Conservation (phyloP, 176 grass and related monocot genomes). For the Aegilops umbellulata region DNA sequence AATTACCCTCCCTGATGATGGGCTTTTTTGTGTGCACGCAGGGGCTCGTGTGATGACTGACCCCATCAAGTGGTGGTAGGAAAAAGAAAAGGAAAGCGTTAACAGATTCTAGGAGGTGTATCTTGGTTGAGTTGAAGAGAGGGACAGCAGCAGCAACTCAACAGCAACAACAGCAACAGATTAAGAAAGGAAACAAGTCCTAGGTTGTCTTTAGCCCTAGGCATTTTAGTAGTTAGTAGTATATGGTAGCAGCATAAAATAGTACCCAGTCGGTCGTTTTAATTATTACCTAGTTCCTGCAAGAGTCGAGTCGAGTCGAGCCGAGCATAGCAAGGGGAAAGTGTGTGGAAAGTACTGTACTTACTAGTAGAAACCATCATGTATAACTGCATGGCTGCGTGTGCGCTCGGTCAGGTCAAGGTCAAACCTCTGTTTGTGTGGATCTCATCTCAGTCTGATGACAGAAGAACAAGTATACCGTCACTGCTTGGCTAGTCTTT, state of each 20-base stretch:
- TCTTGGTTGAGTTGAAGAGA: slow-evolving; percentile 29
- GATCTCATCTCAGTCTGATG: slow-evolving; percentile 1
- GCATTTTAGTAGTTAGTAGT: slow-evolving; percentile 26
- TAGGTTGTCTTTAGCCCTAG: slow-evolving; percentile 43
- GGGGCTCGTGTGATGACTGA: slow-evolving; percentile 37
- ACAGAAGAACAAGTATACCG: neutral
- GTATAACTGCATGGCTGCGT: neutral
- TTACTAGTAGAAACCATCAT: neutral
- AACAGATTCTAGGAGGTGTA: slow-evolving; percentile 32
- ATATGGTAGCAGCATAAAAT: neutral
- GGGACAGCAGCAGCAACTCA: slow-evolving; percentile 1
- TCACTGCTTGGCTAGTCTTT: neutral
- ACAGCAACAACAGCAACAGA: slow-evolving; percentile 24
- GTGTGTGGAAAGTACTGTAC: neutral
- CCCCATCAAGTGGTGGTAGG: slow-evolving; percentile 40
- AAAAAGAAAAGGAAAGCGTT: slow-evolving; percentile 24
- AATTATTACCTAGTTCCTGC: slow-evolving; percentile 12
- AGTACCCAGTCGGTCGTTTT: slow-evolving; percentile 3
- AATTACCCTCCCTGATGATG: slow-evolving; percentile 39
- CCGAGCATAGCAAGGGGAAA: neutral
- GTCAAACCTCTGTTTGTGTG: neutral
- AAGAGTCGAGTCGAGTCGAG: neutral
- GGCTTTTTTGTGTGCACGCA: slow-evolving; percentile 6
- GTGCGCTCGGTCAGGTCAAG: neutral
- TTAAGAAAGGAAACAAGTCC: slow-evolving; percentile 31